Conservation (phyloP, 148 eudicot genomes). For the Beta vulgaris region DNA sequence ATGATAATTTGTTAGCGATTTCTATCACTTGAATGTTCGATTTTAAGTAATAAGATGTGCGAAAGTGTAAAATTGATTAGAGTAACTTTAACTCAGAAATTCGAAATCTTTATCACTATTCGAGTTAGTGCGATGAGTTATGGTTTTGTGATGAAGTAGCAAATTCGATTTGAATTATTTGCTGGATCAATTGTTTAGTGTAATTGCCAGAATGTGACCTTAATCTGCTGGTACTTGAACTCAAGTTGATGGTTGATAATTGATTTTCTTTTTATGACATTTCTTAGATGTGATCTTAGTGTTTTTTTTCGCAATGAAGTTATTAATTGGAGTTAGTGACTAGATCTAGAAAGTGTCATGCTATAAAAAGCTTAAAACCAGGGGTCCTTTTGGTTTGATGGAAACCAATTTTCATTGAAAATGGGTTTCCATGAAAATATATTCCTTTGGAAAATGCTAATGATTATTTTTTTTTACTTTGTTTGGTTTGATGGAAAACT, state of each 20-base stretch:
- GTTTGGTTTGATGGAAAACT: too few species aligned
- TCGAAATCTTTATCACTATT: not conserved
- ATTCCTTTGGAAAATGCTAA: too few species aligned
- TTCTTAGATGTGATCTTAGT: not conserved
- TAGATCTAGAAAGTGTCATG: conserved; percentile 5
- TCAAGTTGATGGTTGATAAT: not conserved
- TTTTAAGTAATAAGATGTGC: not conserved
- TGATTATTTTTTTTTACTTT: too few species aligned
- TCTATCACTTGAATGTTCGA: not conserved
- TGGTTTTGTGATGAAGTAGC: not conserved
- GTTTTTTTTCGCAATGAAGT: not conserved
- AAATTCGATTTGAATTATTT: not conserved
- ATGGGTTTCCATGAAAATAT: too few species aligned
- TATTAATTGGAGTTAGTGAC: not conserved
- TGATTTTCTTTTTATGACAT: not conserved
- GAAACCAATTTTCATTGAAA: too few species aligned
- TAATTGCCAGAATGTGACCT: not conserved
- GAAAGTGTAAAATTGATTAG: not conserved
- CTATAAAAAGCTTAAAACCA: not conserved
- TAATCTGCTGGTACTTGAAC: not conserved
- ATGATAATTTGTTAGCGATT: not conserved
- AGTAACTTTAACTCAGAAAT: not conserved
- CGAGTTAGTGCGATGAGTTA: not conserved
- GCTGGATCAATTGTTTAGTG: not conserved
- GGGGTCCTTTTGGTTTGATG: too few species aligned